phyloP scores from a whole-genome alignment of 495 filamentous ascomycete species.

The Podospora sp. region DNA sequence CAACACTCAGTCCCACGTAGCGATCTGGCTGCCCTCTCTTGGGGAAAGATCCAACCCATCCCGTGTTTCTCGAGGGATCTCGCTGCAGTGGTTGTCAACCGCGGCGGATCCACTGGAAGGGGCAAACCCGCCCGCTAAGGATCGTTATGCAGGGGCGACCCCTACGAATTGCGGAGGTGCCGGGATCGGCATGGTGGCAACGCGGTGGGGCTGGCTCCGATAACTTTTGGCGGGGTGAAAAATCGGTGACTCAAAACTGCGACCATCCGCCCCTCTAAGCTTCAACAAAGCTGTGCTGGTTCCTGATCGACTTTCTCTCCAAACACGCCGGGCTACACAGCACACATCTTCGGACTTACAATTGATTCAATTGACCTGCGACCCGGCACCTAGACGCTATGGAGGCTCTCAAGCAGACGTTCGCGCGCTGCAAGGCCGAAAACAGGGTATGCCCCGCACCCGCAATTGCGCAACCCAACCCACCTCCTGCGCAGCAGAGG shows the following conservation, averaged over 20 bases:
- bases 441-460: constrained; percentile 59
- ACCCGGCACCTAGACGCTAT: constrained; percentile 35
- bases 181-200: constrained; percentile 17
- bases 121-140: background rate
- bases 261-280: background rate
- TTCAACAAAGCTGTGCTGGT: background rate
- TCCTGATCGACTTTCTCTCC: constrained; percentile 10
- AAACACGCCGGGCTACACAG: background rate
- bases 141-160: background rate
- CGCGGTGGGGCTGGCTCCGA: constrained; percentile 8
- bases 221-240: constrained; percentile 5
- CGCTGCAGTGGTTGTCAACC: background rate
- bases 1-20: too few species aligned
- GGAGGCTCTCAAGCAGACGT: constrained; percentile 84
- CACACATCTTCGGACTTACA: background rate
- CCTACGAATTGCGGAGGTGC: background rate
- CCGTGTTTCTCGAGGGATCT: too few species aligned
- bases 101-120: background rate
- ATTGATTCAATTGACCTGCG: constrained; percentile 21
- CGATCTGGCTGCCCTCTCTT: too few species aligned
- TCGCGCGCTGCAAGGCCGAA: constrained; percentile 82
- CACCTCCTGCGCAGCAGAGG: background rate
- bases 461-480: constrained; percentile 16
- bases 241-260: constrained; percentile 18
- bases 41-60: too few species aligned